Evolutionary conservation across 202 grass and related monocot genomes (phyloP).

Genomic region (Bolboschoenoplectus hybrid): DNA sequence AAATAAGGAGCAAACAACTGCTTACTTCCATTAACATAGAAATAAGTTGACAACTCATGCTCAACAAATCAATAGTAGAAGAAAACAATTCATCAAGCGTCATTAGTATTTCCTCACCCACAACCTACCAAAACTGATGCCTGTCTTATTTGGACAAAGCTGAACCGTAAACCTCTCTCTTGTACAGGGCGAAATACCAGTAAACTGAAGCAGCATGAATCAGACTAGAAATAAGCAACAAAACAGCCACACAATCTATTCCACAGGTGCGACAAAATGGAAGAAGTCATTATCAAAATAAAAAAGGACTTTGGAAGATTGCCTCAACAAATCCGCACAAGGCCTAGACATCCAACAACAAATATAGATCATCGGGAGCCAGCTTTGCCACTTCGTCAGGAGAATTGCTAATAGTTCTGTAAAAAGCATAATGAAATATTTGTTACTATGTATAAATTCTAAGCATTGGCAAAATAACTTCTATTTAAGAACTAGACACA

Average conservation of each 20-base stretch:
- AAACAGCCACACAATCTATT: neutral
- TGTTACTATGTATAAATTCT: neutral
- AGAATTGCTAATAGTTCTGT: neutral
- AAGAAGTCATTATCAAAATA: constrained; percentile 14
- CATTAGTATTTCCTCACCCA: neutral
- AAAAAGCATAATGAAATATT: neutral
- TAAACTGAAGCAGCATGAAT: neutral
- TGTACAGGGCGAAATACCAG: neutral
- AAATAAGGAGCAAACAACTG: no score
- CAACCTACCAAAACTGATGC: neutral
- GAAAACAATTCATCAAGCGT: neutral
- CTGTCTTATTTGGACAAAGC: neutral
- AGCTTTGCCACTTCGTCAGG: neutral
- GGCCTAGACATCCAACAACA: neutral
- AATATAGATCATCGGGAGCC: neutral
- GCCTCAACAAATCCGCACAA: neutral
- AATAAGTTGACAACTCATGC: neutral
- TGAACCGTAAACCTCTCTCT: neutral
- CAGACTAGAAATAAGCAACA: neutral
- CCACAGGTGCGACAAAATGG: neutral
- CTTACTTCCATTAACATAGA: neutral
- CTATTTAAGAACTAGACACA: neutral
- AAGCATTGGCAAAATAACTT: neutral
- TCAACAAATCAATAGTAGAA: no score
- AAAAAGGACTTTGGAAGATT: neutral